Evolutionary conservation across 2,329 filamentous ascomycete genomes (phyloP), one percentile per base, ranked within the genome.

Genomic region (Fusarium luffae): DNA sequence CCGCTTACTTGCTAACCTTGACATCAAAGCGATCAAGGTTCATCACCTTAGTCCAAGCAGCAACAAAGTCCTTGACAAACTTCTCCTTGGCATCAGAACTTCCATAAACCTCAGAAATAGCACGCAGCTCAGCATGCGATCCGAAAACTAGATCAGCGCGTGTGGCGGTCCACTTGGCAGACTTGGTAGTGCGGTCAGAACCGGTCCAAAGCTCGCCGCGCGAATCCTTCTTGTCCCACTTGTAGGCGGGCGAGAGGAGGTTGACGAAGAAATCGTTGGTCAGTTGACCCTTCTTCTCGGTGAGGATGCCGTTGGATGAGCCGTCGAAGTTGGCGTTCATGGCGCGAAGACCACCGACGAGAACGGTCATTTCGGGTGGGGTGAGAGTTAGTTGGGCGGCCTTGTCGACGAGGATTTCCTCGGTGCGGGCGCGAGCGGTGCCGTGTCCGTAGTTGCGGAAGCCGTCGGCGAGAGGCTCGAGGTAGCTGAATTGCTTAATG

Each of bases 201-300:
- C 90, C 91, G 66, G 89, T 85, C 78, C 86, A 93, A 52, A 84
- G 58, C 73, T 93, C 90, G 34, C 80, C 77, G 56, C 79, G 80
- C 7, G 25, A 25, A 25, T 82, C 70, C 25, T 81, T 80, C 41
- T 81, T 81, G 21, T 74, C 74, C 92, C 92, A 94, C 23, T 80
- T 83, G 9, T 86, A 92, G 78, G 80, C 82, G 74, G 85, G 87
- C 75, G 93, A 91, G 25, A 94, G 86, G 3, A 94, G 84, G 82
- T 94, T 93, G 79, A 92, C 86, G 76, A 94, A 94, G 85, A 93
- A 94, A 82, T 94, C 92, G 80, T 92, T 93, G 76, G 89, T 92
- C 74, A 94, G 84, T 72, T 87, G 80, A 43, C 92, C 92, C 2
- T 90, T 89, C 10, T 83, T 84, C 72, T 85, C 84, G 59, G 92